These are phyloP conservation scores for Aspergillus costaricaensis DNA, from an alignment of 2,329 filamentous ascomycete genomes.

Conservation along the genomic window DNA sequence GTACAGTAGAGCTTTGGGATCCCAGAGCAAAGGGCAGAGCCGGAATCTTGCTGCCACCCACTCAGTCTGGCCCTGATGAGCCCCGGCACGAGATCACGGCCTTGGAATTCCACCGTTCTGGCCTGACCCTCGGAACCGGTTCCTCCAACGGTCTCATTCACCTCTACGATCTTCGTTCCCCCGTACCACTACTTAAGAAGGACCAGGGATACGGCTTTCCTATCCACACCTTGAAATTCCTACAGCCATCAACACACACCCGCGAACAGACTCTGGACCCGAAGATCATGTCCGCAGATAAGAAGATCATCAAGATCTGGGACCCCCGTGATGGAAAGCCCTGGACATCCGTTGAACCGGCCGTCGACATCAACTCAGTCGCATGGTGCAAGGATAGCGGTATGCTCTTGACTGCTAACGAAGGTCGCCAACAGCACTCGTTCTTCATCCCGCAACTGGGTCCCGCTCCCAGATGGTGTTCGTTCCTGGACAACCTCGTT, in stretches of 20 bases:
- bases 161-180: constrained; percentile 88
- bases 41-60: constrained; percentile 67
- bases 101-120: constrained; percentile 79
- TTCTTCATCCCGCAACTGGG: constrained; percentile 95
- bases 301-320: constrained; percentile 97
- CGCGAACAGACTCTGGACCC: constrained; percentile 67
- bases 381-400: constrained; percentile 90
- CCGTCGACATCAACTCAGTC: constrained; percentile 92
- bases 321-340: constrained; percentile 78
- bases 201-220: constrained; percentile 95
- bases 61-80: constrained; percentile 42
- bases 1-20: constrained; percentile 98
- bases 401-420: constrained; percentile 95
- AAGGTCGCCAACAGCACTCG: constrained; percentile 90
- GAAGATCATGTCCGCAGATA: constrained; percentile 89
- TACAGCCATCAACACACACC: constrained; percentile 66
- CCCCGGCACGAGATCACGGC: constrained; percentile 72
- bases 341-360: constrained; percentile 94
- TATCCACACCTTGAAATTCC: constrained; percentile 77
- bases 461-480: constrained; percentile 91
- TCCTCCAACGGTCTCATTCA: constrained; percentile 86
- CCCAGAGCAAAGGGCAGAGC: constrained; percentile 78
- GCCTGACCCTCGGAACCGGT: constrained; percentile 81
- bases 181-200: constrained; percentile 81
- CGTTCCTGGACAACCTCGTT: constrained; percentile 94